Percentiles rank a stretch among this genome's conserved stretches.
These are phyloP conservation scores for Hansfordia pulvinata DNA, from an alignment of 2,329 filamentous ascomycete genomes.

Conservation along the genomic window DNA sequence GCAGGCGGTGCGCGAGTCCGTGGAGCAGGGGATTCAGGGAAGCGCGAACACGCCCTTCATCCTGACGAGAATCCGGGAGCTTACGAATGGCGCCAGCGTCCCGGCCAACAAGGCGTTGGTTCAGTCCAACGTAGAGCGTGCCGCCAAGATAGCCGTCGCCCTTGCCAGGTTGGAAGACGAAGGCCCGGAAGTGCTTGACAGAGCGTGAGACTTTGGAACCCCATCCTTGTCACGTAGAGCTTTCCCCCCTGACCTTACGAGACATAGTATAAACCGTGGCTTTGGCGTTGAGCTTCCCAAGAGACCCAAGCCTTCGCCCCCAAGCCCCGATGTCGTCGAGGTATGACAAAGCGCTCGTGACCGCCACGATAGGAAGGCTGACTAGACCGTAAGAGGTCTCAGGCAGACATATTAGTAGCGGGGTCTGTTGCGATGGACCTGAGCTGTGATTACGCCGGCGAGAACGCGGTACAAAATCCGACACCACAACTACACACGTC, in stretches of 20 bases:
- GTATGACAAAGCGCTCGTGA: too few species aligned
- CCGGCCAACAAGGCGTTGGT: slow-evolving; percentile 57
- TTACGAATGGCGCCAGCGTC: slow-evolving; percentile 60
- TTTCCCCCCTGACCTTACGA: too few species aligned
- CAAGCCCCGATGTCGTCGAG: too few species aligned
- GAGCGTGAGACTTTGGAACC: too few species aligned
- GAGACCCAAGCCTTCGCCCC: too few species aligned
- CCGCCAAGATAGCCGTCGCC: slow-evolving; percentile 39
- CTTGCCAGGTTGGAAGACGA: slow-evolving; percentile 33
- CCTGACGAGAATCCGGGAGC: slow-evolving; percentile 62
- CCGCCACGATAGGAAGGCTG: too few species aligned
- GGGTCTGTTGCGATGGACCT: slow-evolving; percentile 85
- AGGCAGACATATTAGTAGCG: slow-evolving; percentile 65
- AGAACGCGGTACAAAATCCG: slow-evolving; percentile 11
- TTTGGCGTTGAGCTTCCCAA: too few species aligned
- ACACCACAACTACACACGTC: slow-evolving; percentile 59
- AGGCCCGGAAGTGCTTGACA: too few species aligned
- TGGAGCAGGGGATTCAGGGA: slow-evolving; percentile 53
- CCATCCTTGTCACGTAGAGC: too few species aligned
- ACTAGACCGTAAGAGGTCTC: too few species aligned
- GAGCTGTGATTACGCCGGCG: slow-evolving; percentile 57
- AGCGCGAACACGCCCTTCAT: slow-evolving; percentile 78
- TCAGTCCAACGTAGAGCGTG: slow-evolving; percentile 36
- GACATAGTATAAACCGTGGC: too few species aligned
- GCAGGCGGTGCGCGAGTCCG: slow-evolving; percentile 51